Base-by-base conservation (phyloP, 805 yeast species). In the Starmerella apicola region DNA sequence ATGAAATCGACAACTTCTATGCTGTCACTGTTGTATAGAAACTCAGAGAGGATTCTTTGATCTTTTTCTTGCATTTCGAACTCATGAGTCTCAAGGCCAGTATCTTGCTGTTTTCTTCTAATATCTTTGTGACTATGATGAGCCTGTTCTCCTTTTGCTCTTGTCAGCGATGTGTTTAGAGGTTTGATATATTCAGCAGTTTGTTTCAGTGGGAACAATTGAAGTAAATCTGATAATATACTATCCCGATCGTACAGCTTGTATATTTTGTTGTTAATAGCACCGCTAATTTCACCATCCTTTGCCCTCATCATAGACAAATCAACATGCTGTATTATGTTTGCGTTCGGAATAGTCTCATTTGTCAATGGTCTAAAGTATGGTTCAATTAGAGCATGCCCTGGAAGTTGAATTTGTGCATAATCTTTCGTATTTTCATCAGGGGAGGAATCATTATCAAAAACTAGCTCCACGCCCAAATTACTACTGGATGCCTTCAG, bases 1-100 rank as follows among this genome's bases (percentile, higher is more conserved):
- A 83, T 80, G 33, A 85, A 61, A 51, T 85, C 95, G 34, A 86
- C 67, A 29, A 77, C 70, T 36, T 26, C 22, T 13, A 25, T 18
- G 9, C 20, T 22, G 22, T 25, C 17, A 24, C 25, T 8, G 12
- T 15, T 3, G 9, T 32, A n/a, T n/a, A n/a, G n/a, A n/a, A n/a
- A n/a, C n/a, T n/a, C n/a, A n/a, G n/a, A n/a, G n/a, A n/a, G n/a
- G n/a, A n/a, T n/a, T n/a, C n/a, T n/a, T n/a, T n/a, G n/a, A n/a
- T n/a, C n/a, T n/a, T n/a, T n/a, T n/a, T n/a, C n/a, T n/a, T n/a
- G n/a, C n/a, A n/a, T n/a, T n/a, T n/a, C n/a, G n/a, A n/a, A n/a
- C n/a, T n/a, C n/a, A n/a, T n/a, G n/a, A n/a, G n/a, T n/a, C n/a
- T n/a, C n/a, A n/a, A n/a, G n/a, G n/a, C n/a, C n/a, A n/a, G n/a